Conservation (phyloP, 2,329 filamentous ascomycete genomes). For the Calonectria hongkongensis region DNA sequence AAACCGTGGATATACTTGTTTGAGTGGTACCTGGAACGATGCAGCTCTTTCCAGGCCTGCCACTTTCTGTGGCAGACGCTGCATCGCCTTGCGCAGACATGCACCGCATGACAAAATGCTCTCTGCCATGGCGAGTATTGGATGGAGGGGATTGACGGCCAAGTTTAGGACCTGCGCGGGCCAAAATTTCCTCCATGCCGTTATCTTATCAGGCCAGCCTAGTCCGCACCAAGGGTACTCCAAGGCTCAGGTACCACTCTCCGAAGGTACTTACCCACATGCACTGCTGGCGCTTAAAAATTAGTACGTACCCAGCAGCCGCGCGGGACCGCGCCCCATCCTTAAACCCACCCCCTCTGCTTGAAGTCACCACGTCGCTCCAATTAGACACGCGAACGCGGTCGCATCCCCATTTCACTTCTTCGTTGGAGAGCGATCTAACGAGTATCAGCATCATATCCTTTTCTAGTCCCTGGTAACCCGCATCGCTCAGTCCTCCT, state of each 20-base stretch:
- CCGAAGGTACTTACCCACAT: conserved; percentile 1
- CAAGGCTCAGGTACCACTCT: background rate
- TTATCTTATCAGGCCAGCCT: conserved; percentile 53
- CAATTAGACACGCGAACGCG: conserved; percentile 54
- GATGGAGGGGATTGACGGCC: conserved; percentile 2
- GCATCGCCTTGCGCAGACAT: conserved; percentile 55
- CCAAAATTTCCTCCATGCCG: conserved; percentile 40
- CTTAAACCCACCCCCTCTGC: conserved; percentile 45
- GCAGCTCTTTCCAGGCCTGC: conserved; percentile 29
- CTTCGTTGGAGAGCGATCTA: conserved; percentile 31
- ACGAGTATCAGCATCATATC: conserved; percentile 26
- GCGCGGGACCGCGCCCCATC: conserved; percentile 26
- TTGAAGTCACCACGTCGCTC: conserved; percentile 39
- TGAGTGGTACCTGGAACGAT: conserved; percentile 38
- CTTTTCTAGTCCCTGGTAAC: background rate
- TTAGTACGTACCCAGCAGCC: conserved; percentile 21
- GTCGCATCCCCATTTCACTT: conserved; percentile 51
- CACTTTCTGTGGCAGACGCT: conserved; percentile 41
- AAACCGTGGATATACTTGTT: conserved; percentile 38
- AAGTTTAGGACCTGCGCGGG: background rate
- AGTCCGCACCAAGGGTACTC: background rate
- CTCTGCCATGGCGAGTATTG: conserved; percentile 50
- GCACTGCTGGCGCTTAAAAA: conserved; percentile 1
- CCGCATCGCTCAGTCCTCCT: background rate
- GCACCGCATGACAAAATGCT: conserved; percentile 53